These are phyloP conservation scores for Podospora didyma DNA, from an alignment of 495 filamentous ascomycete species.

Conservation along the genomic window DNA sequence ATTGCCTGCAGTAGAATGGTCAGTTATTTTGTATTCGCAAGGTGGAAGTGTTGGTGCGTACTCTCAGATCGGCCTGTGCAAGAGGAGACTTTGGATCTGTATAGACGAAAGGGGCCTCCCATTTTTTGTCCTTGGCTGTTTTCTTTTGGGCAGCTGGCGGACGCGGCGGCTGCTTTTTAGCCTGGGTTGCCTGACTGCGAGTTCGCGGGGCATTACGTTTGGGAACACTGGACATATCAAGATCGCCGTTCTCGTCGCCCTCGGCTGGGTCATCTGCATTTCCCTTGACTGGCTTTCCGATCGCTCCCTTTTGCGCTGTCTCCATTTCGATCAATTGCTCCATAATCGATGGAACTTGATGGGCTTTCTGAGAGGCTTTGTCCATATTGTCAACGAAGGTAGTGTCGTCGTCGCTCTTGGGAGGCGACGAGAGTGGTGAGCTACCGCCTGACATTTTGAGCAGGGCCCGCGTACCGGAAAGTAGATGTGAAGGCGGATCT, in stretches of 20 bases:
- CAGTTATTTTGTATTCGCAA: neutral
- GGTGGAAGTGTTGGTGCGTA: conserved; percentile 26
- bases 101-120: conserved; percentile 44
- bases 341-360: neutral
- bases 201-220: neutral
- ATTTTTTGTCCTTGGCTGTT: conserved; percentile 22
- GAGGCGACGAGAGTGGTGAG: conserved; percentile 15
- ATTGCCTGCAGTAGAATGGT: conserved; percentile 42
- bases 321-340: neutral
- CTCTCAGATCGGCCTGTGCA: conserved; percentile 52
- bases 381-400: neutral
- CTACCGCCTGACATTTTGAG: neutral
- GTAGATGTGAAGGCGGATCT: neutral
- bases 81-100: conserved; percentile 55
- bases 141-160: conserved; percentile 9
- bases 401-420: conserved; percentile 1
- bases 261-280: neutral
- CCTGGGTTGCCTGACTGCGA: neutral
- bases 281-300: too few relatives aligned
- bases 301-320: neutral
- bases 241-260: neutral
- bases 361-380: neutral
- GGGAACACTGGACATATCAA: neutral
- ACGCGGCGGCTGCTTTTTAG: conserved; percentile 6
- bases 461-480: neutral